A percentile compares a stretch with the other conserved stretches of the same genome.
phyloP scores from a whole-genome alignment of 2,329 filamentous ascomycete species.

The Aspergillus pseudoglaucus region DNA sequence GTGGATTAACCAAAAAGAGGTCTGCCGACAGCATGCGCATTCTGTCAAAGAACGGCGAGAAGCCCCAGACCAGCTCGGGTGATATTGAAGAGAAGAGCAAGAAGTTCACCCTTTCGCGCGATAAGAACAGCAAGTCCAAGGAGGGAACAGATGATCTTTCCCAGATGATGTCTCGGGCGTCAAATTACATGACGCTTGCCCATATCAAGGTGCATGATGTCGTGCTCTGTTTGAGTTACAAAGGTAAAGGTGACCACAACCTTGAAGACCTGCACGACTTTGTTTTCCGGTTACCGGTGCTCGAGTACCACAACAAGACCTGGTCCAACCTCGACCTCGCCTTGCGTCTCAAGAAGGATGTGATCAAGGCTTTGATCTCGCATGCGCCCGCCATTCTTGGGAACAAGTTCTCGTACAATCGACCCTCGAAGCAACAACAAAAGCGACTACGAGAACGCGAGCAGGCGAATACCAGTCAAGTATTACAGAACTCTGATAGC shows the following conservation, averaged over 20 bases:
- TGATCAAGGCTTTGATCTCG: conserved; percentile 87
- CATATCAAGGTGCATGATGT: conserved; percentile 94
- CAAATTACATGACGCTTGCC: conserved; percentile 94
- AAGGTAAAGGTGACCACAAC: conserved; percentile 91
- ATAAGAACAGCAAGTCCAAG: conserved; percentile 49
- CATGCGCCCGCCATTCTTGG: conserved; percentile 95
- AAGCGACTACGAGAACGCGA: conserved; percentile 77
- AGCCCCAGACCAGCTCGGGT: conserved; percentile 23
- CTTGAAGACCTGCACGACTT: conserved; percentile 96
- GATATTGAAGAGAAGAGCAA: conserved; percentile 42
- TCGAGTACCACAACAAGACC: conserved; percentile 97
- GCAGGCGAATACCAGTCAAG: conserved; percentile 68
- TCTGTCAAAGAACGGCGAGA: conserved; percentile 29
- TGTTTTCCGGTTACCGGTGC: conserved; percentile 86
- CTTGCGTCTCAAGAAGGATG: conserved; percentile 85
- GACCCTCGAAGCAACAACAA: conserved; percentile 72
- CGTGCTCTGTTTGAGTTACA: conserved; percentile 91
- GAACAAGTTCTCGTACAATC: conserved; percentile 90
- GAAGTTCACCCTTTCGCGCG: conserved; percentile 37
- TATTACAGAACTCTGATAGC: conserved; percentile 45
- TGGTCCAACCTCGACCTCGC: conserved; percentile 97
- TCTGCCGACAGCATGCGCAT: conserved; percentile 37
- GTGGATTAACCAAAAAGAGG: conserved; percentile 31
- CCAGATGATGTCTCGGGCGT: conserved; percentile 92
- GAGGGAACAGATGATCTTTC: conserved; percentile 79